A percentile compares a stretch with the other conserved stretches of the same genome.
Evolutionary conservation across 768 basidiomycete genomes (phyloP).

Genomic region (Suillus clintonianus): DNA sequence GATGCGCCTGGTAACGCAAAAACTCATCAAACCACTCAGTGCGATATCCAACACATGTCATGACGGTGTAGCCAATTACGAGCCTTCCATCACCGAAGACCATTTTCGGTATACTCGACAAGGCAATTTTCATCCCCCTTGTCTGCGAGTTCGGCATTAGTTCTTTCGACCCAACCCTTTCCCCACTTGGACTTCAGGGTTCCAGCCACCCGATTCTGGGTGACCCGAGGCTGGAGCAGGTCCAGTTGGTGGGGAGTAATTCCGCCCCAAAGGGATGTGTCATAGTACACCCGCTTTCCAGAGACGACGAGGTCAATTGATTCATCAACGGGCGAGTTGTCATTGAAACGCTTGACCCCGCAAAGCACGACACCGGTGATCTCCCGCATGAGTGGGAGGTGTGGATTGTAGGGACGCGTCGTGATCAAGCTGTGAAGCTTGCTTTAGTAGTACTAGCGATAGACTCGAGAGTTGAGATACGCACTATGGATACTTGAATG

Average conservation of each 20-base stretch:
- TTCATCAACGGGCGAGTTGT: neutral
- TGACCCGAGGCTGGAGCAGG: constrained; percentile 7
- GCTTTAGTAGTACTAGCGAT: neutral
- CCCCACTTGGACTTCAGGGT: constrained; percentile 1
- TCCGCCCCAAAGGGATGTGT: constrained; percentile 12
- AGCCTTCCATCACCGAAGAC: constrained; percentile 18
- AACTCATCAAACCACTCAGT: constrained; percentile 19
- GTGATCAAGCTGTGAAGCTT: constrained; percentile 7
- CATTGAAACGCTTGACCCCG: neutral
- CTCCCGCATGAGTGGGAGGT: constrained; percentile 15
- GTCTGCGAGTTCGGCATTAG: constrained; percentile 3
- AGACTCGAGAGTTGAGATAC: neutral
- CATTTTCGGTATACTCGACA: constrained; percentile 2
- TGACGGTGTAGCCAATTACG: constrained; percentile 17
- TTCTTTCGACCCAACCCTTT: constrained; percentile 2
- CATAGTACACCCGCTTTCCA: constrained; percentile 9
- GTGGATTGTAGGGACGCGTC: constrained; percentile 16
- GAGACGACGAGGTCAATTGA: constrained; percentile 18
- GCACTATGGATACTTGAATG: neutral
- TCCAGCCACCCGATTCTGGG: constrained; percentile 11
- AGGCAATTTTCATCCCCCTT: neutral
- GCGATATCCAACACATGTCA: constrained; percentile 23
- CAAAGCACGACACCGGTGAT: constrained; percentile 18
- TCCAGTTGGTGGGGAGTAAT: constrained; percentile 12
- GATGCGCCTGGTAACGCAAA: constrained; percentile 12